These are phyloP conservation scores for Fusarium euwallaceae DNA, from an alignment of 2,329 filamentous ascomycete species.

Conservation along the genomic window DNA sequence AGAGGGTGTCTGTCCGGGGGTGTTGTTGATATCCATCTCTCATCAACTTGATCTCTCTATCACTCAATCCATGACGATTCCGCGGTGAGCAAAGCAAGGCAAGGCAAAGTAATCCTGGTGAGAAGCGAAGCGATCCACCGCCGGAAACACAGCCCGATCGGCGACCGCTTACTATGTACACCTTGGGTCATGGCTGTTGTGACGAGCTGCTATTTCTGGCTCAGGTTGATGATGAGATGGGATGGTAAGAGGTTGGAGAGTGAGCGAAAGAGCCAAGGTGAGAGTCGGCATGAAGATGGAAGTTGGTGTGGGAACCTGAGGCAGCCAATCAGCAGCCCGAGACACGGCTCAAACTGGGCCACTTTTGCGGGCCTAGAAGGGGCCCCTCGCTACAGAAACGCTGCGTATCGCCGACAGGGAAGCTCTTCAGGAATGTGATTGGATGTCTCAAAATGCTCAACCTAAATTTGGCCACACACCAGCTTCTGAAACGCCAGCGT, in stretches of 20 bases:
- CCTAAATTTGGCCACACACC: slow-evolving; percentile 50
- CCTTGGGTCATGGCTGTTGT: slow-evolving; percentile 19
- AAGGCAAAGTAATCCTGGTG: slow-evolving; percentile 7
- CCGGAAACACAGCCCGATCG: slow-evolving; percentile 37
- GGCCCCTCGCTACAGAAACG: slow-evolving; percentile 19
- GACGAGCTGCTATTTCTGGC: slow-evolving; percentile 42
- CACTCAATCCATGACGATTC: slow-evolving; percentile 14
- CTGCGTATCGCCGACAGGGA: slow-evolving; percentile 46
- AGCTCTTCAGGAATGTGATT: slow-evolving; percentile 51
- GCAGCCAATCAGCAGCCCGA: slow-evolving; percentile 40
- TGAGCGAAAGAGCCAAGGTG: slow-evolving; percentile 19
- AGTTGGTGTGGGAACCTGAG: slow-evolving; percentile 34
- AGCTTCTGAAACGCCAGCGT: slow-evolving; percentile 49
- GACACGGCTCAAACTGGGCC: slow-evolving; percentile 46
- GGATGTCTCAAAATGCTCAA: slow-evolving; percentile 49
- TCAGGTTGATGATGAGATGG: slow-evolving; percentile 15
- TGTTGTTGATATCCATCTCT: slow-evolving; percentile 23
- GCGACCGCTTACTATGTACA: slow-evolving; percentile 8
- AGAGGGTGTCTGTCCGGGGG: slow-evolving; percentile 15
- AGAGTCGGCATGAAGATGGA: slow-evolving; percentile 40
- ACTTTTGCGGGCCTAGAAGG: slow-evolving; percentile 10
- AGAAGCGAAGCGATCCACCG: slow-evolving; percentile 32
- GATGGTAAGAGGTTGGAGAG: slow-evolving; percentile 16
- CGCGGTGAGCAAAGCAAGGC: slow-evolving; percentile 14
- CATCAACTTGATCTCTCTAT: slow-evolving; percentile 14